Evolutionary conservation across 139 green algal species (phyloP), one percentile per base, ranked within the genome.

Genomic region (Trebouxia sp.): DNA sequence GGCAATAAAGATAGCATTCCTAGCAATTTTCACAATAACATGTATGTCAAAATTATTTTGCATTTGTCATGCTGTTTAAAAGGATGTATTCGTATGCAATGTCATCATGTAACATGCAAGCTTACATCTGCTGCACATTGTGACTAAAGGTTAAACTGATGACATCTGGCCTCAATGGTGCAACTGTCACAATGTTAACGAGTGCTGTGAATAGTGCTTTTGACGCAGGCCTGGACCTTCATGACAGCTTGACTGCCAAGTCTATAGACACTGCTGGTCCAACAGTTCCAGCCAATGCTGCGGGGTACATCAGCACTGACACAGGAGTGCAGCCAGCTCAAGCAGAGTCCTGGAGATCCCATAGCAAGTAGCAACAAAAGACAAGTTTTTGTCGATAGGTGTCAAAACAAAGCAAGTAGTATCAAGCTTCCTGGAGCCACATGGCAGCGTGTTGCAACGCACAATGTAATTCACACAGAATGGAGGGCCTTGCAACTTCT

Each of bases 1-100:
- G 10, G 51, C 51, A 65, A 65, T 5, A 65, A 65, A 65, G 51
- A 65, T 26, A 65, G 51, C 51, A 65, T 65, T 65, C 51, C 51
- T 65, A 26, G 51, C 51, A 65, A 65, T 26, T 65, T 65, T 35
- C 51, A 22, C 17, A 65, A 26, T 26, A 65, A 65, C 10, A 65
- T 65, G 51, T 65, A 65, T 35, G 51, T 5, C 17, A 22, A 35
- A 26, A n/a, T n/a, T n/a, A n/a, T n/a, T n/a, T 5, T 55, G 48
- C 48, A 55, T 20, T 55, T 7, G 5, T 8, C 6, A 8, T 55
- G 48, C 5, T 15, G 5, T n/a, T 7, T 7, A 8, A 55, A n/a
- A 55, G n/a, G n/a, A n/a, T n/a, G n/a, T n/a, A n/a, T n/a, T n/a
- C n/a, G n/a, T n/a, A n/a, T n/a, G n/a, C n/a, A n/a, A n/a, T n/a